phyloP scores from a whole-genome alignment of 1,284 basidiomycete species.

The Ganoderma lingzhi region DNA sequence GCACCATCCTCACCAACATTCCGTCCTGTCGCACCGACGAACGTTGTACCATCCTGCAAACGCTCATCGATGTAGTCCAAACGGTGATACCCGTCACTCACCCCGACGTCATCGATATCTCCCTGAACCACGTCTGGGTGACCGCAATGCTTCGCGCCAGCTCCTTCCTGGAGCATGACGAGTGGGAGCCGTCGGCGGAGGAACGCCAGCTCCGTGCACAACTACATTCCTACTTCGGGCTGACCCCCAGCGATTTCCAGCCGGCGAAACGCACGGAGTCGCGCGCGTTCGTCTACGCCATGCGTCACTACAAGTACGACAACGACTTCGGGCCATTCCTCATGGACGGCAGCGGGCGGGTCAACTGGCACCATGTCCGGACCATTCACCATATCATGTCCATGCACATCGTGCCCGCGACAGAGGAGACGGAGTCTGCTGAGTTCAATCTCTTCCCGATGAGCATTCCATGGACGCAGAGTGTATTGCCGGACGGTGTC shows the following conservation, averaged over 20 bases:
- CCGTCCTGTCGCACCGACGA: slow-evolving; percentile 50
- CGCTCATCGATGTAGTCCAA: slow-evolving; percentile 56
- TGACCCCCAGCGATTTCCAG: slow-evolving; percentile 53
- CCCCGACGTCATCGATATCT: slow-evolving; percentile 44
- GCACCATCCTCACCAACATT: slow-evolving; percentile 49
- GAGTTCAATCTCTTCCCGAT: slow-evolving; percentile 54
- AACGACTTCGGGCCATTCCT: slow-evolving; percentile 68
- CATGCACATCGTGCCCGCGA: slow-evolving; percentile 55
- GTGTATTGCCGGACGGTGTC: slow-evolving; percentile 49
- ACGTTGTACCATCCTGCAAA: slow-evolving; percentile 49
- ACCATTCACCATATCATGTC: slow-evolving; percentile 64
- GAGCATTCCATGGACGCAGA: slow-evolving; percentile 63
- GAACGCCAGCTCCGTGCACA: slow-evolving; percentile 57
- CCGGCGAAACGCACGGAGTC: slow-evolving; percentile 46
- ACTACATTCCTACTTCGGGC: slow-evolving; percentile 63
- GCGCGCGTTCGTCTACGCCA: slow-evolving; percentile 65
- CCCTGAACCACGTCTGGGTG: slow-evolving; percentile 62
- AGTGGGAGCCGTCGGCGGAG: slow-evolving; percentile 38
- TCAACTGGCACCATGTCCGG: slow-evolving; percentile 69
- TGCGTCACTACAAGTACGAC: slow-evolving; percentile 58
- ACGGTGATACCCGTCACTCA: slow-evolving; percentile 48
- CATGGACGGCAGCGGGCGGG: slow-evolving; percentile 48
- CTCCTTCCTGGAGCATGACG: slow-evolving; percentile 51
- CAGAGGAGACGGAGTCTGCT: slow-evolving; percentile 43
- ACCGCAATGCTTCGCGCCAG: slow-evolving; percentile 51